Evolutionary conservation across 1,284 basidiomycete species (phyloP).

Genomic region (Cryptococcus floricola): DNA sequence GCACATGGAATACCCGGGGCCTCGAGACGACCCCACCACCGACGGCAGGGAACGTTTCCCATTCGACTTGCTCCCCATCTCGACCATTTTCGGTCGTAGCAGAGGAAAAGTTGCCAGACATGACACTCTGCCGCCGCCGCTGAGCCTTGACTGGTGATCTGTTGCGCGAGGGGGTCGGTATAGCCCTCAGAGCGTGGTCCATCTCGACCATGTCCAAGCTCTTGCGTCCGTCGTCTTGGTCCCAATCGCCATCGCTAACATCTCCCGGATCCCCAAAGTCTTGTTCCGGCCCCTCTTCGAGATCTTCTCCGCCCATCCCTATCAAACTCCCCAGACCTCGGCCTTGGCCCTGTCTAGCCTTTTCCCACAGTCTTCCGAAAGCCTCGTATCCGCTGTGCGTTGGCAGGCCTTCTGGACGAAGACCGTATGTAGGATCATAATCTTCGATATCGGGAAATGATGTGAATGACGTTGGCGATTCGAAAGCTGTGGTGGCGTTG

Average conservation of each 20-base stretch:
- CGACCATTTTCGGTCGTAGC: conserved; percentile 2
- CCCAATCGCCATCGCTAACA: conserved; percentile 30
- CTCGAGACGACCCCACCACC: conserved; percentile 71
- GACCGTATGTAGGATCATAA: conserved; percentile 94
- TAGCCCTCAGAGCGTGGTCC: conserved; percentile 19
- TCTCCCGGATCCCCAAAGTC: conserved; percentile 36
- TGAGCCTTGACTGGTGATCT: background rate
- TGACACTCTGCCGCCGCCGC: conserved; percentile 1
- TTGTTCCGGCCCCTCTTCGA: conserved; percentile 52
- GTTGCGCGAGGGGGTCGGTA: conserved; percentile 2
- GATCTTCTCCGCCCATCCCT: conserved; percentile 55
- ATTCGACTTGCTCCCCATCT: conserved; percentile 32
- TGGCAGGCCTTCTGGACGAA: conserved; percentile 85
- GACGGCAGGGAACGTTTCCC: conserved; percentile 63
- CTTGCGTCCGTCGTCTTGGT: conserved; percentile 21
- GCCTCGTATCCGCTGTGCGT: conserved; percentile 48
- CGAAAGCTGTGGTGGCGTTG: conserved; percentile 23
- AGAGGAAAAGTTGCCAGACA: conserved; percentile 1
- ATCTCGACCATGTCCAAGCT: conserved; percentile 30
- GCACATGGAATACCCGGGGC: conserved; percentile 68
- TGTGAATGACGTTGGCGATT: conserved; percentile 49
- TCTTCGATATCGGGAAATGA: conserved; percentile 79
- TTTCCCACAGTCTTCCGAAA: conserved; percentile 53
- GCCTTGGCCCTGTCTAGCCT: conserved; percentile 64
- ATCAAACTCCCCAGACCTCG: conserved; percentile 45